Conservation (phyloP, 2,329 filamentous ascomycete species). For the Aureobasidium sp. region DNA sequence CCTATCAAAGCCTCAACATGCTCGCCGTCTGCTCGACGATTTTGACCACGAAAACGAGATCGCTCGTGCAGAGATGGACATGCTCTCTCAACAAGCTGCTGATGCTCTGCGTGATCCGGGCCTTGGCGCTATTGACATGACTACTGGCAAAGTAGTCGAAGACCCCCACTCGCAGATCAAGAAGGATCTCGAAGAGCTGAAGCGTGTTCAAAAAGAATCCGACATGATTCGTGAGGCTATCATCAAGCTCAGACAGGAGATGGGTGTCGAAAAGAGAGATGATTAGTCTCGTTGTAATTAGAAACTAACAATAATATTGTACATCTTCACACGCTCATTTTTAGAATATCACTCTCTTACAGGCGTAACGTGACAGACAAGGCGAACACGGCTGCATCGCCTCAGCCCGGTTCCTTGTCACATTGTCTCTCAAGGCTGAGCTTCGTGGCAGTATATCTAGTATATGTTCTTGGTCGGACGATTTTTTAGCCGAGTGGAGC, state of each 20-base stretch:
- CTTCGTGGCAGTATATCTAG: not conserved
- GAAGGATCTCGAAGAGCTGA: conserved; percentile 9
- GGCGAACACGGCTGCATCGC: not conserved
- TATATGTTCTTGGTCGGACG: not conserved
- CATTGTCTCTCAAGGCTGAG: not conserved
- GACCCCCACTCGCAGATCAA: conserved; percentile 6
- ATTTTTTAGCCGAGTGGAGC: not conserved
- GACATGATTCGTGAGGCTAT: not conserved
- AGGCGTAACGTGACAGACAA: not conserved
- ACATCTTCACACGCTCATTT: not conserved
- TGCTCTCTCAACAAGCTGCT: not conserved
- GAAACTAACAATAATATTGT: not conserved
- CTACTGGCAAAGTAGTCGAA: conserved; percentile 2
- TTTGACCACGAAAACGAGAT: conserved; percentile 12
- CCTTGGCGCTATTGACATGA: not conserved
- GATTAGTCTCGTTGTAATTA: conserved; percentile 3
- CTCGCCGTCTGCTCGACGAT: conserved; percentile 11
- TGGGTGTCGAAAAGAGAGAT: conserved; percentile 1
- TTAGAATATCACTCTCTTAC: too few relatives aligned
- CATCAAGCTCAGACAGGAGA: conserved; percentile 5
- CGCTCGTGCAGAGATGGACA: conserved; percentile 8
- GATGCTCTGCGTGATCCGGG: conserved; percentile 9
- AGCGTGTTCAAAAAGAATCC: conserved; percentile 7
- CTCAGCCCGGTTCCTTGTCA: not conserved
- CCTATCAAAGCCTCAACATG: not conserved